These are phyloP conservation scores for Apiospora rasikravindrae DNA, from an alignment of 2,329 filamentous ascomycete species.

Conservation along the genomic window DNA sequence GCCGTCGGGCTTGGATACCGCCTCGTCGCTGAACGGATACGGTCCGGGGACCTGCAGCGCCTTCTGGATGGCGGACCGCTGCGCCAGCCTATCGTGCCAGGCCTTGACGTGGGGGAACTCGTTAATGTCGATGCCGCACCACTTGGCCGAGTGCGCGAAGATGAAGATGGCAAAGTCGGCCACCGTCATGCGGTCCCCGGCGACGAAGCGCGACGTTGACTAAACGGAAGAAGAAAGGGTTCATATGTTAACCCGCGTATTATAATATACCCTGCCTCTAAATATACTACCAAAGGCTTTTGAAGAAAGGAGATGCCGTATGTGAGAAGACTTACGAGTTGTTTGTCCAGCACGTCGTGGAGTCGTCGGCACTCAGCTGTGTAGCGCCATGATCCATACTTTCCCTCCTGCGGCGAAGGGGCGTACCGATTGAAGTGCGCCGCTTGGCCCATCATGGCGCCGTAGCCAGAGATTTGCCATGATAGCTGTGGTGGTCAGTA, in stretches of 20 bases:
- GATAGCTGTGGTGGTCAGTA: background rate
- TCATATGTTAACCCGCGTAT: no score
- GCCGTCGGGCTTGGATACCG: background rate
- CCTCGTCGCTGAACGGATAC: constrained; percentile 18
- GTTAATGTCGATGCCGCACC: constrained; percentile 24
- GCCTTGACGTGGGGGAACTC: constrained; percentile 23
- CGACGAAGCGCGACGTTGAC: background rate
- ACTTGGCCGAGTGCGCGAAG: constrained; percentile 23
- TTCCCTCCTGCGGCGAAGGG: constrained; percentile 22
- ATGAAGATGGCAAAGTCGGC: constrained; percentile 24
- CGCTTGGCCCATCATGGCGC: background rate
- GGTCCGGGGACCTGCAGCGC: constrained; percentile 18
- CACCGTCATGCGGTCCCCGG: constrained; percentile 24
- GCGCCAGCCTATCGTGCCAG: constrained; percentile 23
- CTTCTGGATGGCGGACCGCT: constrained; percentile 24
- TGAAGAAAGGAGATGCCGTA: no score
- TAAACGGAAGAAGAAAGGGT: background rate
- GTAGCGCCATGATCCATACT: constrained; percentile 28
- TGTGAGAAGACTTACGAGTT: constrained; percentile 28
- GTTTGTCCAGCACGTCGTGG: constrained; percentile 29
- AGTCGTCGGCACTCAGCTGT: constrained; percentile 29
- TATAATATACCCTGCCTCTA: no score
- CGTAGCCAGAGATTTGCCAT: background rate
- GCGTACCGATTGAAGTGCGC: constrained; percentile 30
- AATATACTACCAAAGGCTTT: no score